Base-by-base conservation (phyloP, 495 filamentous ascomycete species). In the Aspergillus campestris region DNA sequence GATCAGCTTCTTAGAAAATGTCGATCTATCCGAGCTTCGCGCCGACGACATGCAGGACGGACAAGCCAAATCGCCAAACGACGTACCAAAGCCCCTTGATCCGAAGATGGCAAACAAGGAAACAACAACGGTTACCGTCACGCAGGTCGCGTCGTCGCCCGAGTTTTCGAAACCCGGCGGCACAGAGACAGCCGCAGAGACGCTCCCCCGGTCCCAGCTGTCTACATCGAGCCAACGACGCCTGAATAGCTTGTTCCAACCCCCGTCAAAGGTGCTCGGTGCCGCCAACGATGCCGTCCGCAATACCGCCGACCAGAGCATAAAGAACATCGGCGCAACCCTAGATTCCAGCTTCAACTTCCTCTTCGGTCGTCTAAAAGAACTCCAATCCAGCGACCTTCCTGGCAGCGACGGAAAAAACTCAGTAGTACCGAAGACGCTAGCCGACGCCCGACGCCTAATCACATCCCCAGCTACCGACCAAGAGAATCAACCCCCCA, bases 1-100 rank as follows among this genome's bases (percentile, higher is more conserved):
- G 38, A 89, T 97, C 36, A 86, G 83, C 42, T 99, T 99, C 58
- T 71, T 99, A n/a, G 91, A 97, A 55, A 96, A 92, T 18, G 91
- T 99, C 27, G 92, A 99, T 59, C 77, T 99, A 7, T 86, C 89
- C 10, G 94, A 83, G 38, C 74, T 99, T 8, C 81, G 90, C 44
- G 84, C 84, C n/a, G 87, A 95, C 46, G 89, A 91, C 55, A 57
- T 72, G 10, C 69, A 69, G 29, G 69, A 77, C 50, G 84, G 85
- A 0, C 83, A 84, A 11, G 51, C 67, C 24, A 87, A 84, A 54
- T 54, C 71, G 7, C 60, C 63, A 11, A 74, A 67, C 47, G 58
- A 62, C 29, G 70, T 79, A 1, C 64, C 70, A 31, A 77, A 79
- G 5, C 72, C 79, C n/a, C 71, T 67, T 35, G 61, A 63, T 36